A percentile compares a stretch with the other conserved stretches of the same genome.
phyloP scores from a whole-genome alignment of 805 yeast genomes.

The Barnettozyma populi region DNA sequence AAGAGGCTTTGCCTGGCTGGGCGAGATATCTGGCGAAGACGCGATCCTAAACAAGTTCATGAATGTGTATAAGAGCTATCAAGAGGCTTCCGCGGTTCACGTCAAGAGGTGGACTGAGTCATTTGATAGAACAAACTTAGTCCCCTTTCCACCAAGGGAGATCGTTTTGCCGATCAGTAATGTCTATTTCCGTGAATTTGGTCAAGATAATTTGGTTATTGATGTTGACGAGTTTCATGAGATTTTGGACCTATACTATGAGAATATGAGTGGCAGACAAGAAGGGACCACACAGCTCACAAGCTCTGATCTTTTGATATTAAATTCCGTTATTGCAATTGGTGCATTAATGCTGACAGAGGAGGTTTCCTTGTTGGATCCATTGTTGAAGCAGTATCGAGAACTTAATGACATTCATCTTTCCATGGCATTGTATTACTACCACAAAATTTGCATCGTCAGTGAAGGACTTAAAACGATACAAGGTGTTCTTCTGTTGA shows the following conservation, averaged over 20 bases:
- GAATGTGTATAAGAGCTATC: slow-evolving; percentile 17
- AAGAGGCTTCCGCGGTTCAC: slow-evolving; percentile 16
- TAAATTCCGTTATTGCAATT: slow-evolving; percentile 27
- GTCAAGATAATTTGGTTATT: slow-evolving; percentile 9
- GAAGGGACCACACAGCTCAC: slow-evolving; percentile 9
- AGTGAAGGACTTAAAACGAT: slow-evolving; percentile 48
- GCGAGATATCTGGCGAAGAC: slow-evolving; percentile 17
- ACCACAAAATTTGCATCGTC: slow-evolving; percentile 41
- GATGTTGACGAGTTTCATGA: slow-evolving; percentile 13
- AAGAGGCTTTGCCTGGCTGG: slow-evolving; percentile 37
- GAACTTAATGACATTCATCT: slow-evolving; percentile 28
- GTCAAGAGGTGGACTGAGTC: slow-evolving; percentile 32
- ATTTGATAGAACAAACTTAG: slow-evolving; percentile 21
- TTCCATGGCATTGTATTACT: slow-evolving; percentile 44
- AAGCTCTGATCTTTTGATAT: slow-evolving; percentile 29
- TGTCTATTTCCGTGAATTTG: slow-evolving; percentile 10
- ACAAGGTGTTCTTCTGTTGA: slow-evolving; percentile 46
- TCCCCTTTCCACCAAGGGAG: slow-evolving; percentile 29
- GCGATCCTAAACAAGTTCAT: slow-evolving; percentile 20
- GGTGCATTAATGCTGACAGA: slow-evolving; percentile 12
- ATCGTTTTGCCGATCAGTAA: slow-evolving; percentile 16
- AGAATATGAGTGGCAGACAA: slow-evolving; percentile 3
- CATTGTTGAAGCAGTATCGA: slow-evolving; percentile 19
- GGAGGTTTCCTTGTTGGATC: background rate
- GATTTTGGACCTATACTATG: slow-evolving; percentile 19